phyloP scores from a whole-genome alignment of 2,329 filamentous ascomycete species.

The Bimuria novae-zelandiae region DNA sequence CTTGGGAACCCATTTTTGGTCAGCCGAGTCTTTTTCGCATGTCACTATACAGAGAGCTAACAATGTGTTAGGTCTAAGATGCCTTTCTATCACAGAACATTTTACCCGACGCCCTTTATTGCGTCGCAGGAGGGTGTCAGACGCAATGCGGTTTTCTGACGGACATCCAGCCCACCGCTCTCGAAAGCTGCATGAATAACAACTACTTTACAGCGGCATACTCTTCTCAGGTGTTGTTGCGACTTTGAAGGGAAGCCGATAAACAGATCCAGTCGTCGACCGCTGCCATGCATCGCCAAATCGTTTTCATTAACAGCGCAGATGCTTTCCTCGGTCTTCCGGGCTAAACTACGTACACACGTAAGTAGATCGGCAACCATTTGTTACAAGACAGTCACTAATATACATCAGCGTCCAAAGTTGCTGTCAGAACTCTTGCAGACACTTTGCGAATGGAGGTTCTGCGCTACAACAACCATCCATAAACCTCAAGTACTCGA shows the following conservation, averaged over 20 bases:
- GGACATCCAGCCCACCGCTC: constrained; percentile 19
- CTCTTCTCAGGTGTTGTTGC: constrained; percentile 20
- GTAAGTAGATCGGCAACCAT: not conserved
- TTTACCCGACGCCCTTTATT: constrained; percentile 29
- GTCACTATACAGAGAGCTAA: too few relatives aligned
- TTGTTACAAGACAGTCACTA: not conserved
- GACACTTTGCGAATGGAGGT: constrained; percentile 32
- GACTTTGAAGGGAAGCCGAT: constrained; percentile 29
- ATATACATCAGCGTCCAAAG: not conserved
- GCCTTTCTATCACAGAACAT: constrained; percentile 15
- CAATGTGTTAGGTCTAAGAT: not conserved
- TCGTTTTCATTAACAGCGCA: constrained; percentile 33
- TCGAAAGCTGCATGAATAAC: constrained; percentile 34
- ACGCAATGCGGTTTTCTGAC: constrained; percentile 24
- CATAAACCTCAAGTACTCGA: constrained; percentile 20
- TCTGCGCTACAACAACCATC: constrained; percentile 19
- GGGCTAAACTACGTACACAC: constrained; percentile 28
- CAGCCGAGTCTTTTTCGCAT: too few relatives aligned
- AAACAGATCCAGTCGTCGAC: not conserved
- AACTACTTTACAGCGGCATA: constrained; percentile 30
- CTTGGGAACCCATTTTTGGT: too few relatives aligned
- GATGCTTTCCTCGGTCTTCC: constrained; percentile 26
- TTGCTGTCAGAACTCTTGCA: constrained; percentile 19
- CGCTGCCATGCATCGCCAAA: constrained; percentile 15
- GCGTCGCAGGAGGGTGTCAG: constrained; percentile 27